phyloP scores from a whole-genome alignment of 768 basidiomycete species.

The Tricholoma sp. region DNA sequence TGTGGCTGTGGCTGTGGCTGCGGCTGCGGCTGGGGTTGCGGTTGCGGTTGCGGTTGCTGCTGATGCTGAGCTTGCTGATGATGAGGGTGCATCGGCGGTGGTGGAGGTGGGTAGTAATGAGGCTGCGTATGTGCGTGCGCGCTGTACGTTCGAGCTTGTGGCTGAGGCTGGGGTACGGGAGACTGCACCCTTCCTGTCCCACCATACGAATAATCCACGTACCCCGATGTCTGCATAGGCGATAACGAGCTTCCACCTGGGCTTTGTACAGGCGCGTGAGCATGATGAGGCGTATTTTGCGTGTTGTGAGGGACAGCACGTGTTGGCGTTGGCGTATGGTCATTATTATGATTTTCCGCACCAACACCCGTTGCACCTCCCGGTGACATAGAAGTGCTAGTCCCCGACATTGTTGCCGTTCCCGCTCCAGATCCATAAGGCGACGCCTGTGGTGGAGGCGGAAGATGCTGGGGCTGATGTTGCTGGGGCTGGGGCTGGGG shows the following conservation, averaged over 20 bases:
- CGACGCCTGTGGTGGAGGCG: neutral
- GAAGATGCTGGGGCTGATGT: neutral
- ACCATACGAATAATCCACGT: neutral
- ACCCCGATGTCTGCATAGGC: neutral
- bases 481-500: neutral
- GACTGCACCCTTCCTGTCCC: neutral
- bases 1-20: slow-evolving; percentile 18
- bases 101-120: slow-evolving; percentile 4
- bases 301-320: neutral
- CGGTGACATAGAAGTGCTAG: neutral
- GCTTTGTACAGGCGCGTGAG: neutral
- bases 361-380: neutral
- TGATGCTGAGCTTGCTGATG: slow-evolving; percentile 8
- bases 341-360: neutral
- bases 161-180: neutral
- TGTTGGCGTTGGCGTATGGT: neutral
- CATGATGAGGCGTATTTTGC: neutral
- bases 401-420: neutral
- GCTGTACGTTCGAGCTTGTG: neutral
- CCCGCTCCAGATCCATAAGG: neutral
- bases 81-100: neutral
- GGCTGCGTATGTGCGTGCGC: neutral
- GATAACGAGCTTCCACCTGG: neutral
- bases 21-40: slow-evolving; percentile 20
- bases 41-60: slow-evolving; percentile 16